Evolutionary conservation across 352 stramenopile genomes (phyloP).

Genomic region (Globisporangium heterothallicum): DNA sequence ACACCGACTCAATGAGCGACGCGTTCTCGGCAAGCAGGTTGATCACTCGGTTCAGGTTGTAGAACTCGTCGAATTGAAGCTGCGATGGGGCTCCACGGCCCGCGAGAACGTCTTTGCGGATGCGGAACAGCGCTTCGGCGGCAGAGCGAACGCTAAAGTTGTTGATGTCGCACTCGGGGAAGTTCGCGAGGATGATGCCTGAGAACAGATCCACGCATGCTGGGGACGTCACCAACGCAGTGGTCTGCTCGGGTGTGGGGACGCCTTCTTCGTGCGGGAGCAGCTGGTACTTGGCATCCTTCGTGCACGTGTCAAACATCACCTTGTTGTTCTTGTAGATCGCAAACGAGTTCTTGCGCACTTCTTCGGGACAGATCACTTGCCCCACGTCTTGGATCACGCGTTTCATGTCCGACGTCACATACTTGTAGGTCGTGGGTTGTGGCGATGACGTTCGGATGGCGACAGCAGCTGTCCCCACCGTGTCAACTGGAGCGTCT

Average conservation of each 20-base stretch:
- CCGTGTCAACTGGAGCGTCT: too few relatives aligned
- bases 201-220: slow-evolving; percentile 11
- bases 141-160: slow-evolving; percentile 15
- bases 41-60: slow-evolving; percentile 25
- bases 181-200: slow-evolving; percentile 9
- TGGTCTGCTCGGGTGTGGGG: slow-evolving; percentile 6
- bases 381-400: slow-evolving; percentile 10
- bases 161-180: slow-evolving; percentile 13
- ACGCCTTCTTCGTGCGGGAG: not conserved
- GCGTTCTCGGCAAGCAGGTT: slow-evolving; percentile 24
- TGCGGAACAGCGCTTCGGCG: slow-evolving; percentile 20
- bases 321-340: slow-evolving; percentile 37
- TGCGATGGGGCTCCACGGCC: slow-evolving; percentile 12
- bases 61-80: slow-evolving; percentile 23
- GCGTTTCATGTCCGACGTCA: slow-evolving; percentile 16
- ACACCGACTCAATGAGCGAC: slow-evolving; percentile 19
- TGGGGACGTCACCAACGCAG: slow-evolving; percentile 2
- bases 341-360: slow-evolving; percentile 32
- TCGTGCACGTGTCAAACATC: slow-evolving; percentile 27
- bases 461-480: too few relatives aligned
- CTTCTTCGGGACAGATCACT: slow-evolving; percentile 9
- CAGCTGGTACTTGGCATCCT: slow-evolving; percentile 10
- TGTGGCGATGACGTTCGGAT: not conserved
- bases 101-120: slow-evolving; percentile 20
- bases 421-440: slow-evolving; percentile 8